phyloP scores from a whole-genome alignment of 2,329 filamentous ascomycete species.

The Calonectria naviculata region DNA sequence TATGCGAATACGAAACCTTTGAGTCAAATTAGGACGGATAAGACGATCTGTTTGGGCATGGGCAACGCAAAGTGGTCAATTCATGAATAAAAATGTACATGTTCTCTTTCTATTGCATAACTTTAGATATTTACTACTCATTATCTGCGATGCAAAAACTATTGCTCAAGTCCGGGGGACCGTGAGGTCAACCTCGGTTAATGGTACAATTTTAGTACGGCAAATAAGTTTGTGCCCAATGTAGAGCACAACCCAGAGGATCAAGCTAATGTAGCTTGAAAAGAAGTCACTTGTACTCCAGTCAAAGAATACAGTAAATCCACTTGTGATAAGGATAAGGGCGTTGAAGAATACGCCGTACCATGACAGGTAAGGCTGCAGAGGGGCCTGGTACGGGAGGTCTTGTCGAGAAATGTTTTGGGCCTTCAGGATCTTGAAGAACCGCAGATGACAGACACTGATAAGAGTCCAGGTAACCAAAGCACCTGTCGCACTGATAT shows the following conservation, averaged over 20 bases:
- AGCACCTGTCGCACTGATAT: constrained; percentile 8
- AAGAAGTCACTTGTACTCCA: constrained; percentile 6
- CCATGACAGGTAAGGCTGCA: constrained; percentile 8
- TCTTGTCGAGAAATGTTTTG: constrained; percentile 3
- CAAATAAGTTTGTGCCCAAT: constrained; percentile 2
- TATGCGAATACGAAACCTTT: neutral
- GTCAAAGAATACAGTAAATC: constrained; percentile 2
- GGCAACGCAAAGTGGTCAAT: neutral
- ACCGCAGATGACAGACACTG: constrained; percentile 7
- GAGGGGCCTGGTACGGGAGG: neutral
- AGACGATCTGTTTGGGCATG: too few relatives aligned
- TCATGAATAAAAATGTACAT: neutral
- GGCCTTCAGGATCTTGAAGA: constrained; percentile 2
- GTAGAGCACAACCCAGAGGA: constrained; percentile 1
- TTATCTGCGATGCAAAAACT: neutral
- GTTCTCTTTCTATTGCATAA: neutral
- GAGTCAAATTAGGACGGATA: too few relatives aligned
- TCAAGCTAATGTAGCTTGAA: constrained; percentile 9
- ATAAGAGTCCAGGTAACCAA: constrained; percentile 10
- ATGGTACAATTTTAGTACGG: neutral
- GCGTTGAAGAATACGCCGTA: constrained; percentile 3
- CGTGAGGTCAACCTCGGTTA: constrained; percentile 1
- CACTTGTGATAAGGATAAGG: constrained; percentile 3
- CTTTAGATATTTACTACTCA: neutral
- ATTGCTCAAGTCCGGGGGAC: neutral